Conservation (phyloP, 1,284 basidiomycete genomes). For the Austroboletus niveus region DNA sequence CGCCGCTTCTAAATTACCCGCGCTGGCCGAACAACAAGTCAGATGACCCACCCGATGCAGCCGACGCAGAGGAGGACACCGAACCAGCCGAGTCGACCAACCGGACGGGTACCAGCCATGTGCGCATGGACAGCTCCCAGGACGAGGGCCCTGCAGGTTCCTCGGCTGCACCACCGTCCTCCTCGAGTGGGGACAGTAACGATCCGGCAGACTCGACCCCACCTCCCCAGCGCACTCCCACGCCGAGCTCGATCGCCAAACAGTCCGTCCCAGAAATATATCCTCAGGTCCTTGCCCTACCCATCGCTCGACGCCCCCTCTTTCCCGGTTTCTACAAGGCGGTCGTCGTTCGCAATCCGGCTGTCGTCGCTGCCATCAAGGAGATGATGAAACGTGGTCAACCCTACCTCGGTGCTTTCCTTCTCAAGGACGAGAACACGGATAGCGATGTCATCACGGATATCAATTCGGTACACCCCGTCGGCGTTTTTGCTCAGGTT, state of each 20-base stretch:
- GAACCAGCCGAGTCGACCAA: conserved; percentile 18
- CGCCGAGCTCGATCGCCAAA: conserved; percentile 68
- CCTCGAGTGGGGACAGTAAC: conserved; percentile 26
- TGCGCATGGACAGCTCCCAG: conserved; percentile 23
- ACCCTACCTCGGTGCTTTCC: conserved; percentile 96
- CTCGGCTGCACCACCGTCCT: conserved; percentile 28
- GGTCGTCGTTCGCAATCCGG: conserved; percentile 87
- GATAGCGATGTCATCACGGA: conserved; percentile 94
- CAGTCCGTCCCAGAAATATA: conserved; percentile 86
- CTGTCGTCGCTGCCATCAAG: conserved; percentile 92
- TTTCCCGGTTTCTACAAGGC: conserved; percentile 99
- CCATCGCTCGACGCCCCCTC: conserved; percentile 92
- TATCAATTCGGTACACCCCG: conserved; percentile 85
- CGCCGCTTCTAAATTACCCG: conserved; percentile 24
- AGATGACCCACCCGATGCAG: conserved; percentile 17
- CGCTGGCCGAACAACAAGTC: conserved; percentile 31
- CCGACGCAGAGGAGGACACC: conserved; percentile 25
- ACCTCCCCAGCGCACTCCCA: conserved; percentile 37
- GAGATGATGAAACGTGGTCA: conserved; percentile 97
- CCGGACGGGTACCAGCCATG: conserved; percentile 11
- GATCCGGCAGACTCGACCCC: conserved; percentile 35
- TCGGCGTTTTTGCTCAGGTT: conserved; percentile 97
- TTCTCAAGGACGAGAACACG: conserved; percentile 92
- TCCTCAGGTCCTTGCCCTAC: conserved; percentile 93
- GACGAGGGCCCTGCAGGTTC: conserved; percentile 30